A percentile compares a stretch with the other conserved stretches of the same genome.
Evolutionary conservation across 192 early-diverging fungal species (phyloP).

Genomic region (Linnemannia exigua): DNA sequence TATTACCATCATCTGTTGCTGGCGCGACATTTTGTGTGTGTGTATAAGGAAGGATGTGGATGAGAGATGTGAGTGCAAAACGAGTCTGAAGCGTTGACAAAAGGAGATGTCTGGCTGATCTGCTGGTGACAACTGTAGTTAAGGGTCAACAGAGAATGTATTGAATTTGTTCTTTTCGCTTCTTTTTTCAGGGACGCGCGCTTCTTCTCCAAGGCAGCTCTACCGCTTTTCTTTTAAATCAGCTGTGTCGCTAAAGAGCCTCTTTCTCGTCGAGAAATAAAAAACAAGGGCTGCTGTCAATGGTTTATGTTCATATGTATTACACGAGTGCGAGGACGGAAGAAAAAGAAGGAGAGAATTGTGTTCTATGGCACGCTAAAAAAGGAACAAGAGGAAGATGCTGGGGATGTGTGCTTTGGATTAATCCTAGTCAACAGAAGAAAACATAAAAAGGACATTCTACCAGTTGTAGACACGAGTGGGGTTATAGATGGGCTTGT

Average conservation of each 20-base stretch:
- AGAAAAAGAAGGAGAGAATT: background rate
- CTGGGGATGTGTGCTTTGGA: background rate
- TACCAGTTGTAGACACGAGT: conserved; percentile 84
- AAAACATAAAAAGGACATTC: background rate
- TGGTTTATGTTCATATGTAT: background rate
- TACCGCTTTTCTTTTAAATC: background rate
- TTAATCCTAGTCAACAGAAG: background rate
- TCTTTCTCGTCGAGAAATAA: background rate
- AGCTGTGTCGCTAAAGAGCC: background rate
- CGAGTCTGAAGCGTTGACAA: background rate
- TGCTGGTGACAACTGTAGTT: conserved; percentile 13
- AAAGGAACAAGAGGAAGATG: background rate
- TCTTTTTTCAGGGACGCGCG: conserved; percentile 11
- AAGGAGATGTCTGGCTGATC: conserved; percentile 10
- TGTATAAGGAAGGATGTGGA: conserved; percentile 8
- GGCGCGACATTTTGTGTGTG: conserved; percentile 53
- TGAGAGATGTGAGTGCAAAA: conserved; percentile 18
- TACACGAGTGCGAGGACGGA: background rate
- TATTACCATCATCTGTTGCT: conserved; percentile 57
- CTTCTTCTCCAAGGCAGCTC: background rate
- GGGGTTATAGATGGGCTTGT: conserved; percentile 81
- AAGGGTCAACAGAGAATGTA: conserved; percentile 29
- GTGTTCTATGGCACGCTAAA: background rate
- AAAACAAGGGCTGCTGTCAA: background rate
- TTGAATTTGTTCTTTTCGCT: conserved; percentile 27